phyloP scores from a whole-genome alignment of 148 eudicot species.

The Silene latifolia region DNA sequence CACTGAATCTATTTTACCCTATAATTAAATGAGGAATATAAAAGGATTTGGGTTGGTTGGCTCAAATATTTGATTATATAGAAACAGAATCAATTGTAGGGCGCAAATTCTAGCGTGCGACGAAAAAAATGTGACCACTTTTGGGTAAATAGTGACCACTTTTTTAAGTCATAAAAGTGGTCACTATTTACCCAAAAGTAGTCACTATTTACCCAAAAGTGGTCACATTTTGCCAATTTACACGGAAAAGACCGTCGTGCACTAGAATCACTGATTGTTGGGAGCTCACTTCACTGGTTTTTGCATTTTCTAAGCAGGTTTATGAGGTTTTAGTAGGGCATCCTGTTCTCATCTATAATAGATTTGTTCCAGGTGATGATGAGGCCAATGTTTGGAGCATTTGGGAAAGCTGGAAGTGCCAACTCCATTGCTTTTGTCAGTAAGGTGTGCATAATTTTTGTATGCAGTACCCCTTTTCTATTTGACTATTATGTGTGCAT shows the following conservation, averaged over 20 bases:
- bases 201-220: too few relatives aligned
- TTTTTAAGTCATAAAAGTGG: too few relatives aligned
- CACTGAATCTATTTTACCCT: too few relatives aligned
- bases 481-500: not conserved
- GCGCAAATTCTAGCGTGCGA: too few relatives aligned
- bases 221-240: too few relatives aligned
- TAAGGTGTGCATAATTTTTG: conserved; percentile 42
- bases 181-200: too few relatives aligned
- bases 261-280: too few relatives aligned
- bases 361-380: conserved; percentile 63
- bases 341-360: conserved; percentile 16
- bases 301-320: not conserved
- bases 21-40: too few relatives aligned
- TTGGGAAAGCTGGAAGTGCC: conserved; percentile 80
- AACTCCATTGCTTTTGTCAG: conserved; percentile 92
- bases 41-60: too few relatives aligned
- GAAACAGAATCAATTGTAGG: not conserved
- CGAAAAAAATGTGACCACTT: too few relatives aligned
- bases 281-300: not conserved
- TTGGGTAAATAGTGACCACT: too few relatives aligned
- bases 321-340: not conserved
- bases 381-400: conserved; percentile 99
- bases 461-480: not conserved
- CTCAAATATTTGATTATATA: not conserved
- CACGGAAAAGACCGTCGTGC: too few relatives aligned